phyloP scores from a whole-genome alignment of 2,329 filamentous ascomycete genomes.

The Beauveria sp. region DNA sequence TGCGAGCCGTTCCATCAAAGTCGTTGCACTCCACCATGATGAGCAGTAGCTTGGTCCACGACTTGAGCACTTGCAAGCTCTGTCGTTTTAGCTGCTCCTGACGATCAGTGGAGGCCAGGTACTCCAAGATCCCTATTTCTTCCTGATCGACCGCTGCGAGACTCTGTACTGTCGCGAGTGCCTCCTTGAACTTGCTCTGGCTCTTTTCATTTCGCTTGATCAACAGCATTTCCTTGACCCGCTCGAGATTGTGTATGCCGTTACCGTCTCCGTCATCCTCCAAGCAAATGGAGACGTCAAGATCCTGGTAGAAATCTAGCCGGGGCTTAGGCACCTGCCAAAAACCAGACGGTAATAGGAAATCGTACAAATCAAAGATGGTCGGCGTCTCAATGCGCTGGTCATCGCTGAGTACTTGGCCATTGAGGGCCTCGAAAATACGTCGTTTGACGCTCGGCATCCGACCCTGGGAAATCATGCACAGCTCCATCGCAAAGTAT shows the following conservation, averaged over 20 bases:
- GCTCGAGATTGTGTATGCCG: constrained; percentile 58
- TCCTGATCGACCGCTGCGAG: constrained; percentile 46
- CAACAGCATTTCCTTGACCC: constrained; percentile 65
- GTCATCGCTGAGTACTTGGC: constrained; percentile 59
- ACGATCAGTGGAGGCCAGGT: constrained; percentile 56
- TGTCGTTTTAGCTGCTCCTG: constrained; percentile 48
- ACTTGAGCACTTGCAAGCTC: constrained; percentile 61
- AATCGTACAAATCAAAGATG: constrained; percentile 90
- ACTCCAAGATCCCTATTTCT: constrained; percentile 51
- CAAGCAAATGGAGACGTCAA: constrained; percentile 61
- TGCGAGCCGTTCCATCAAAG: constrained; percentile 63
- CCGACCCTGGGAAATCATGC: constrained; percentile 62
- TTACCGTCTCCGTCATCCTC: constrained; percentile 51
- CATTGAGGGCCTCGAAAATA: constrained; percentile 67
- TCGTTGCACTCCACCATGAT: constrained; percentile 79
- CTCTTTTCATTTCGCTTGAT: constrained; percentile 57
- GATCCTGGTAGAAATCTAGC: constrained; percentile 52
- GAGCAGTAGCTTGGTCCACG: constrained; percentile 79
- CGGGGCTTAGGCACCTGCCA: constrained; percentile 45
- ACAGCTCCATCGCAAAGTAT: constrained; percentile 80
- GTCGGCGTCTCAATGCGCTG: constrained; percentile 62
- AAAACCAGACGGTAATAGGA: constrained; percentile 51
- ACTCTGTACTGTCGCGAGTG: constrained; percentile 43
- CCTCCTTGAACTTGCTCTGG: constrained; percentile 12
- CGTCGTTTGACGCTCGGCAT: constrained; percentile 63